A percentile compares a stretch with the other conserved stretches of the same genome.
Evolutionary conservation across 352 stramenopile species (phyloP).

Genomic region (Peronospora destructor): DNA sequence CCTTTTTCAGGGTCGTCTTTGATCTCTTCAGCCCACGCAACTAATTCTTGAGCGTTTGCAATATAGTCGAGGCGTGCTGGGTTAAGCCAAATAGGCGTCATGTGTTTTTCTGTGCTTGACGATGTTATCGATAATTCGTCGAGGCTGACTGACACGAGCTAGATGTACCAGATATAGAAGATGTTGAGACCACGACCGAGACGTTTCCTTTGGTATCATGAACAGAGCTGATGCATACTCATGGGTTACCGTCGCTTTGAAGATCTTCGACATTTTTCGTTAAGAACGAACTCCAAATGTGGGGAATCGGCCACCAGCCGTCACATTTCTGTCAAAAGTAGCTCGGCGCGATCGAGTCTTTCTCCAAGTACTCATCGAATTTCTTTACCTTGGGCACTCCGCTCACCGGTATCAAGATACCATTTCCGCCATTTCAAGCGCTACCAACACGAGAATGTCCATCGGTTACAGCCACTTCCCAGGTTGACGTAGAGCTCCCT

Average conservation of each 20-base stretch:
- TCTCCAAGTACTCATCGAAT: background rate
- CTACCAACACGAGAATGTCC: background rate
- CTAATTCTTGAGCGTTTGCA: background rate
- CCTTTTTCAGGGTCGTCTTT: too few relatives aligned
- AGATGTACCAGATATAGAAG: too few relatives aligned
- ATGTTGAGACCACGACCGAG: too few relatives aligned
- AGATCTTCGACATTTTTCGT: too few relatives aligned
- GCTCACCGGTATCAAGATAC: background rate
- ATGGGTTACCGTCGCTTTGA: too few relatives aligned
- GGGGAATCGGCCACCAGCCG: too few relatives aligned
- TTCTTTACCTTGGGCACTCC: background rate
- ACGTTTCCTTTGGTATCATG: too few relatives aligned
- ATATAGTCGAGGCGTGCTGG: background rate
- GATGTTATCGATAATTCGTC: background rate
- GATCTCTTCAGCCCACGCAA: background rate
- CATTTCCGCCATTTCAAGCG: background rate
- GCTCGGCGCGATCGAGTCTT: too few relatives aligned
- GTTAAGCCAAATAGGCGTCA: background rate
- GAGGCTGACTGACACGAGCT: too few relatives aligned
- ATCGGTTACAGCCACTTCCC: background rate
- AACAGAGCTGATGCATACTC: too few relatives aligned
- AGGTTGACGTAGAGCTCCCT: background rate
- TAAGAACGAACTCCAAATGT: too few relatives aligned
- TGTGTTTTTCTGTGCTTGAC: background rate
- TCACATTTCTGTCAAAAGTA: background rate